phyloP scores from a whole-genome alignment of 2,329 filamentous ascomycete species.

The Penicillium paneum region DNA sequence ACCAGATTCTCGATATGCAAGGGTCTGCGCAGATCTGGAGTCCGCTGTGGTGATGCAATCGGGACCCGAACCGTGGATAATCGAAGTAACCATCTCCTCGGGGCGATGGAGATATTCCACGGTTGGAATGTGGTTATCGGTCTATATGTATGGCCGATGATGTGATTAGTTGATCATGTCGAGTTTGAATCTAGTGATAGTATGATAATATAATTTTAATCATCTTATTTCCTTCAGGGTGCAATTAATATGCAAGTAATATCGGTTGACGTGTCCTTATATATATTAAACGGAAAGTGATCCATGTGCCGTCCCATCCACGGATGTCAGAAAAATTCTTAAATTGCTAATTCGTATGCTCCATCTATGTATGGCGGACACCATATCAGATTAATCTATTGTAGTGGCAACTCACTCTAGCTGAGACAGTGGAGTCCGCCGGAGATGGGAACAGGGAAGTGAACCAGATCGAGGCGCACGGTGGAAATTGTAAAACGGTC shows the following conservation, averaged over 20 bases:
- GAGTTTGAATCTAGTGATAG: neutral
- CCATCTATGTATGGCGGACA: neutral
- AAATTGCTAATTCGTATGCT: neutral
- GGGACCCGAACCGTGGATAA: neutral
- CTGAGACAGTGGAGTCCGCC: constrained; percentile 20
- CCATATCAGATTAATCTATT: neutral
- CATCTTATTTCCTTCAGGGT: no score
- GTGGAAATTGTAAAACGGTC: constrained; percentile 19
- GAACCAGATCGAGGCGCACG: constrained; percentile 20
- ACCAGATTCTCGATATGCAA: constrained; percentile 3
- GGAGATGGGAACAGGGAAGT: constrained; percentile 17
- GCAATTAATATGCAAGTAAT: no score
- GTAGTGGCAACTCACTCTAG: constrained; percentile 18
- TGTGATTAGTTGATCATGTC: neutral
- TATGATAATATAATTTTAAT: no score
- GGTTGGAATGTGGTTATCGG: neutral
- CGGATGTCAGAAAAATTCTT: neutral
- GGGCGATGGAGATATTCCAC: neutral
- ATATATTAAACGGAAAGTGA: neutral
- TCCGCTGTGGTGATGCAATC: constrained; percentile 3
- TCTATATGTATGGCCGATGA: neutral
- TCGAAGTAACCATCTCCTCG: neutral
- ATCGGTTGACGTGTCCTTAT: neutral
- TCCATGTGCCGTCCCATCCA: neutral
- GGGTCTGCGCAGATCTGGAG: neutral